Conservation (phyloP, 805 yeast genomes). For the Metschnikowia anglica region DNA sequence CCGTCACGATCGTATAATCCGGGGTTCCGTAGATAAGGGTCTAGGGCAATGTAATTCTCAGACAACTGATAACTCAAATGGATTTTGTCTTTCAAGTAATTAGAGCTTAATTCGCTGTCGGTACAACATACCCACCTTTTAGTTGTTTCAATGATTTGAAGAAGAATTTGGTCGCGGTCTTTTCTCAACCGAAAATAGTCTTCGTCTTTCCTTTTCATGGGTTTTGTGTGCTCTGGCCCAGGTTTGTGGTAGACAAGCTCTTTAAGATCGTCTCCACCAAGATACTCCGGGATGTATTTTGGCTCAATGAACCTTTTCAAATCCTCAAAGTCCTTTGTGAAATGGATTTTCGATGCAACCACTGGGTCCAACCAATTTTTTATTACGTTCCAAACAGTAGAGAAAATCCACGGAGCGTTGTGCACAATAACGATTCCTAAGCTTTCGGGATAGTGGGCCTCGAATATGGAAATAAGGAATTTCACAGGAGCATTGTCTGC, state of each 20-base stretch:
- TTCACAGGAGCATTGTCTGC: constrained; percentile 93
- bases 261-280: constrained; percentile 71
- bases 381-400: constrained; percentile 90
- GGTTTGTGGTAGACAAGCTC: constrained; percentile 65
- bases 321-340: constrained; percentile 71
- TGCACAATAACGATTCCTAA: constrained; percentile 82
- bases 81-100: constrained; percentile 54
- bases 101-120: constrained; percentile 47
- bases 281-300: constrained; percentile 59
- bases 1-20: constrained; percentile 79
- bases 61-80: constrained; percentile 52
- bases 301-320: constrained; percentile 59
- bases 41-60: constrained; percentile 64
- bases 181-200: constrained; percentile 40
- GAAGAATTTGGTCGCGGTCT: constrained; percentile 56
- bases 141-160: constrained; percentile 62
- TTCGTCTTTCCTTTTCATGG: constrained; percentile 34
- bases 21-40: constrained; percentile 79
- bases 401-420: constrained; percentile 96
- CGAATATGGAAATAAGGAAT: constrained; percentile 84
- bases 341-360: constrained; percentile 85
- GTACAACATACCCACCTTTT: constrained; percentile 74
- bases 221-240: constrained; percentile 49
- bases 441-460: constrained; percentile 95
- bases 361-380: constrained; percentile 96